phyloP scores from a whole-genome alignment of 495 filamentous ascomycete species.

The Penicillium cataractarum region DNA sequence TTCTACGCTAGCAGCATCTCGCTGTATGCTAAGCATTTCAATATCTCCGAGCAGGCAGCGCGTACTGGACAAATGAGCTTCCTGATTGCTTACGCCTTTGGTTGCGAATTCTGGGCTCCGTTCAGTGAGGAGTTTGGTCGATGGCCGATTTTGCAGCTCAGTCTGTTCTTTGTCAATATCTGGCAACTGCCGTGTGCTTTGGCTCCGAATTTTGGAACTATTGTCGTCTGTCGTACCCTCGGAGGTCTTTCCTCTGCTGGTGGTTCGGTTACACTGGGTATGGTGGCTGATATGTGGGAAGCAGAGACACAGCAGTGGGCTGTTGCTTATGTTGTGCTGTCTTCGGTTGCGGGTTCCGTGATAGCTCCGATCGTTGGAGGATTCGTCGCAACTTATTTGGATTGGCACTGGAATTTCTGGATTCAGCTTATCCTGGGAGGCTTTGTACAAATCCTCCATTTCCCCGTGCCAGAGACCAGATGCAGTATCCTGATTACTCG shows the following conservation, averaged over 20 bases:
- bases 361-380: slow-evolving; percentile 81
- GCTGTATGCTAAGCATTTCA: slow-evolving; percentile 64
- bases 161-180: slow-evolving; percentile 72
- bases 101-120: slow-evolving; percentile 82
- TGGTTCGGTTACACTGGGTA: slow-evolving; percentile 80
- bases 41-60: slow-evolving; percentile 65
- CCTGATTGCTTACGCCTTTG: slow-evolving; percentile 75
- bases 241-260: slow-evolving; percentile 77
- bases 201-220: slow-evolving; percentile 69
- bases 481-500: slow-evolving; percentile 67
- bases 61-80: slow-evolving; percentile 71
- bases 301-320: slow-evolving; percentile 65
- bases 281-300: slow-evolving; percentile 85
- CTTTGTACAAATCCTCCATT: slow-evolving; percentile 65
- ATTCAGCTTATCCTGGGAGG: slow-evolving; percentile 78
- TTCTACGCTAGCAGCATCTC: slow-evolving; percentile 70
- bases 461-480: slow-evolving; percentile 69
- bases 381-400: slow-evolving; percentile 65
- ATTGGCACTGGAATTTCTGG: slow-evolving; percentile 81
- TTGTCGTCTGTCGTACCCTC: slow-evolving; percentile 65
- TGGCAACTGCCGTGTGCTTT: slow-evolving; percentile 74
- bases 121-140: slow-evolving; percentile 82
- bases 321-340: slow-evolving; percentile 76
- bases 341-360: slow-evolving; percentile 75
- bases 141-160: slow-evolving; percentile 71